Evolutionary conservation across 768 basidiomycete genomes (phyloP), one percentile per base, ranked within the genome.

Genomic region (Leccinum barrowsii): DNA sequence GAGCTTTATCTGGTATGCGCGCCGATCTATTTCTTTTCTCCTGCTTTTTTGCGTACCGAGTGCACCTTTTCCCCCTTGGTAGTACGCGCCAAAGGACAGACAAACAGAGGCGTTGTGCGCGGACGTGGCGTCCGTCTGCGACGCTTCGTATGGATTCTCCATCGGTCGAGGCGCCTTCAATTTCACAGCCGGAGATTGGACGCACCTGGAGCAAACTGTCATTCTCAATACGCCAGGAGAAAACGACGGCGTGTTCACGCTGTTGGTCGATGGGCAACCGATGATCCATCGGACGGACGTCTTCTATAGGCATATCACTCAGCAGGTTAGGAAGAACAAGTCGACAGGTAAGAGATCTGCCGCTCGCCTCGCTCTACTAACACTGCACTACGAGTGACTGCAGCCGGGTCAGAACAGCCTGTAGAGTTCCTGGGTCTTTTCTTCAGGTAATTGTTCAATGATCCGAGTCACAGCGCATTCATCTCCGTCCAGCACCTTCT

Each of bases 41-140:
- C 1, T 10, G 3, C 11, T 12, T 13, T 40, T 24, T 46, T 54
- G 11, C 46, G 28, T 21, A 5, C 10, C 8, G 24, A 35, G 4
- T 7, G 24, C 12, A n/a, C 32, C 7, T 24, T 47, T 22, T 4
- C 4, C 12, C 12, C 0, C 17, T 35, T 28, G 28, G 22, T 51
- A 91, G 90, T 92, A 92, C 63, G 90, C 86, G 4, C 85, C 88
- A 0, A 89, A 87, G 66, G 80, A 84, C 49, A 82, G 81, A 63
- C 90, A 92, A 69, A 82, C 85, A 1, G 59, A 71, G 0, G 73
- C 76, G 0, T 74, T 92, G 1, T 92, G 91, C 68, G 61, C 70
- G 0, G 81, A 85, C 37, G 79, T 81, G 0, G 70, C 70, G 35
- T 89, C 89, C 0, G 78, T 82, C 6, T 93, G 91, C 69, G 80